Conservation (phyloP, 306 rosid genomes). For the Arachis hypogaea region DNA sequence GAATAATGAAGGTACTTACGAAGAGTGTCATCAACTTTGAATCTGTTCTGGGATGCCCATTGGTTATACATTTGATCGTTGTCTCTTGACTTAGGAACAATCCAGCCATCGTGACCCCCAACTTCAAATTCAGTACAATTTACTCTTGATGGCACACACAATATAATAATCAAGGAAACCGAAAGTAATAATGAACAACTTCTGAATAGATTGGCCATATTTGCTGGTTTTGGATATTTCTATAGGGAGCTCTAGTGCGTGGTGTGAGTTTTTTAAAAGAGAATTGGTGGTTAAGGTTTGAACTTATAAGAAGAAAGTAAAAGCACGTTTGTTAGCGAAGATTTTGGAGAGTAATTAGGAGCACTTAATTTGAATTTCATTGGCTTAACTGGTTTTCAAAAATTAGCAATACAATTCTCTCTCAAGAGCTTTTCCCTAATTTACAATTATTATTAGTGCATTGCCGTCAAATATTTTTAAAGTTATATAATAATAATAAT, state of each 20-base stretch:
- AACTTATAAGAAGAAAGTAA: too few species aligned
- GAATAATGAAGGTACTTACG: conserved; percentile 50
- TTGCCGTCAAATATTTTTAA: too few species aligned
- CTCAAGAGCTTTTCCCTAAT: too few species aligned
- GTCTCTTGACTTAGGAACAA: conserved; percentile 54
- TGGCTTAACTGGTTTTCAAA: too few species aligned
- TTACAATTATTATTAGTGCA: too few species aligned
- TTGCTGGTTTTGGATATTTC: not conserved
- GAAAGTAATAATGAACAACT: conserved; percentile 27
- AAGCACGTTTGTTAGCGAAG: not conserved
- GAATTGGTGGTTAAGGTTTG: not conserved
- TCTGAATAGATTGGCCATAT: conserved; percentile 42
- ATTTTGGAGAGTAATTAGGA: not conserved
- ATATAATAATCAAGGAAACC: conserved; percentile 39
- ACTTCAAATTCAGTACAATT: conserved; percentile 59
- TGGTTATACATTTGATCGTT: conserved; percentile 49
- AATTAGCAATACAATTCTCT: too few species aligned
- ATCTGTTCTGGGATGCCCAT: conserved; percentile 83
- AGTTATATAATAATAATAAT: too few species aligned
- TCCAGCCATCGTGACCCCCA: conserved; percentile 69
- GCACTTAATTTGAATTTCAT: not conserved
- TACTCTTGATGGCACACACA: conserved; percentile 35
- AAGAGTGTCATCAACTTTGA: conserved; percentile 64
- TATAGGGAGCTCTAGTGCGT: not conserved
- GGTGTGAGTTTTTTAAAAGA: not conserved